Evolutionary conservation across 2,329 filamentous ascomycete genomes (phyloP).

Genomic region (Aspergillus tanneri): DNA sequence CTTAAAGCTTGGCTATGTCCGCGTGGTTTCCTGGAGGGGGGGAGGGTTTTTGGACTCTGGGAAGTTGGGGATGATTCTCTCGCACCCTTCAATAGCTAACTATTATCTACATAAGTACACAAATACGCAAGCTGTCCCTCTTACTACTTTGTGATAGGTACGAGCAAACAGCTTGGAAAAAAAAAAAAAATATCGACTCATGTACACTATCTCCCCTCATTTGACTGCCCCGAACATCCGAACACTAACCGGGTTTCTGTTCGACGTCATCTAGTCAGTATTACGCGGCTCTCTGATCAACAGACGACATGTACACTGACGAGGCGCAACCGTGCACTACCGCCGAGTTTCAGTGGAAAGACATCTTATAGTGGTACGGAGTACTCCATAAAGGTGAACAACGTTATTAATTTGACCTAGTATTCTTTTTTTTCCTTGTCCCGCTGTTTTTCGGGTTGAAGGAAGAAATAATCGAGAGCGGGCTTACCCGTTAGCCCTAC

Average conservation of each 20-base stretch:
- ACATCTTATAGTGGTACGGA: too few relatives aligned
- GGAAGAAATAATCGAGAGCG: constrained; percentile 8
- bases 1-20: constrained; percentile 17
- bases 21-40: constrained; percentile 9
- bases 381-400: too few relatives aligned
- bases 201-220: too few relatives aligned
- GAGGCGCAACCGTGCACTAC: constrained; percentile 15
- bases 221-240: neutral
- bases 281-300: constrained; percentile 26
- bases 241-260: constrained; percentile 4
- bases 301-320: constrained; percentile 14
- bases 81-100: neutral
- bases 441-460: neutral
- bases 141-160: neutral
- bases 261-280: constrained; percentile 16
- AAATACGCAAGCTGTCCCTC: constrained; percentile 8
- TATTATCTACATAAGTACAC: neutral
- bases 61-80: constrained; percentile 3
- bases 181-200: too few relatives aligned
- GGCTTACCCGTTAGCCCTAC: constrained; percentile 15
- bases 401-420: too few relatives aligned
- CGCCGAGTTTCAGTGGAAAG: constrained; percentile 2
- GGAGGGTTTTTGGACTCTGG: neutral
- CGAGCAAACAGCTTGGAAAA: too few relatives aligned
- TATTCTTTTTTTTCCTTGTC: neutral